Base-by-base conservation (phyloP, 768 basidiomycete species). In the Phanerochaete carnosa region DNA sequence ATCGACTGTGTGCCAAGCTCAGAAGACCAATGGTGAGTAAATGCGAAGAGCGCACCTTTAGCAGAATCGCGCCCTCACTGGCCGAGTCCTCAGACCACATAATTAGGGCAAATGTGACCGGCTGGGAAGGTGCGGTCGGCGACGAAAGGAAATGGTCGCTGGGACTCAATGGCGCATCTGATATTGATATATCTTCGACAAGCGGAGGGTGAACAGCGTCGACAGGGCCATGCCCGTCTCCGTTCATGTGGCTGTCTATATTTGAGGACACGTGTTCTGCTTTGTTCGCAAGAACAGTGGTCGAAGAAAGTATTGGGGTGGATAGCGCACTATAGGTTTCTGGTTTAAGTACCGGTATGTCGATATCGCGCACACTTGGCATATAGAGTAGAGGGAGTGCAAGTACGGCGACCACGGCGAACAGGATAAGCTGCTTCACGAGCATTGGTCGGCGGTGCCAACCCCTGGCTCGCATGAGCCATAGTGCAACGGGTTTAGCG, bases 1-100 rank as follows among this genome's bases (percentile, higher is more conserved):
- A 69, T 67, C 9, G 70, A 71, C 70, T 71, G 51, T 8, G 46
- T 22, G 52, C 29, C 7, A 11, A 23, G 46, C 28, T 47, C 46
- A 47, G 19, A 23, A 23, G 46, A 47, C 12, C 22, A 47, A 23
- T 23, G 28, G 13, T 19, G 16, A 47, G 22, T 23, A 22, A 22
- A 22, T 45, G 16, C 15, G 46, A 47, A 16, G 30, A 33, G 65
- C 70, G 58, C 49, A 78, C 79, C 72, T 80, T 80, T 57, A 80
- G 70, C 46, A 79, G 67, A 8, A 79, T 62, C 35, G 78, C 75
- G 5, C 77, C 79, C 64, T 81, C 79, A n/a, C 68, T 62, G 0
- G 79, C 79, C 29, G 80, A 76, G 57, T 70, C 63, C 54, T 74
- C 72, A 6, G 76, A 78, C 73, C 77, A 79, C 71, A 79, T 78